These are phyloP conservation scores for Astrothelium macrocarpum DNA, from an alignment of 495 filamentous ascomycete species.

Conservation along the genomic window DNA sequence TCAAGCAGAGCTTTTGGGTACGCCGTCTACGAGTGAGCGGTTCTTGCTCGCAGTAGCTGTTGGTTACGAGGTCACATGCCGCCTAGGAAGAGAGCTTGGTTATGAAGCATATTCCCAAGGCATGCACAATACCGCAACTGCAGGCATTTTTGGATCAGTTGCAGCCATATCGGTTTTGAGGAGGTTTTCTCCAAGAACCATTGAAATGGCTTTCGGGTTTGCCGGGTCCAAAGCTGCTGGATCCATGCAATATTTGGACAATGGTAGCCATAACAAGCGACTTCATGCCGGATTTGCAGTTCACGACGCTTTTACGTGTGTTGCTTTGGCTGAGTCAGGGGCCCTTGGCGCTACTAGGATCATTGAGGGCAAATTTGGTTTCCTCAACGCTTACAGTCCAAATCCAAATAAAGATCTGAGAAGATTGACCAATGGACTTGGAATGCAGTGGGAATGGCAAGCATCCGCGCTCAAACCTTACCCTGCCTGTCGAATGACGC, in stretches of 20 bases:
- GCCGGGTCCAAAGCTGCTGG: slow-evolving; percentile 23
- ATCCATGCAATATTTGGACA: slow-evolving; percentile 27
- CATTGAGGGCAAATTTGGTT: slow-evolving; percentile 22
- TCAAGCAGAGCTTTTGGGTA: slow-evolving; percentile 11
- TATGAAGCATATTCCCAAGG: slow-evolving; percentile 22
- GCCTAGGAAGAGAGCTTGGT: slow-evolving; percentile 21
- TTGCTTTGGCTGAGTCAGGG: slow-evolving; percentile 22
- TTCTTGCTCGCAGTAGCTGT: slow-evolving; percentile 23
- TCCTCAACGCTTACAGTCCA: slow-evolving; percentile 24
- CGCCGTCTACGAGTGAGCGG: slow-evolving; percentile 7
- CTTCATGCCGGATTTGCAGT: slow-evolving; percentile 26
- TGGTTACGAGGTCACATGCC: slow-evolving; percentile 23
- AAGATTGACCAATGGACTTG: slow-evolving; percentile 15
- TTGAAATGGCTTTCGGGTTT: slow-evolving; percentile 22
- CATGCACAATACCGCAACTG: slow-evolving; percentile 23
- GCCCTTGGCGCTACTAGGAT: slow-evolving; percentile 18
- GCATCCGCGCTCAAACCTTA: slow-evolving; percentile 20
- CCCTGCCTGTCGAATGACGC: slow-evolving; percentile 25
- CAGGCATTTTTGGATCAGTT: slow-evolving; percentile 24
- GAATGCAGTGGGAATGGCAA: slow-evolving; percentile 18
- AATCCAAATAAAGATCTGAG: slow-evolving; percentile 12
- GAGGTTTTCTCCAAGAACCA: slow-evolving; percentile 1
- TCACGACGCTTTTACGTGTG: slow-evolving; percentile 25
- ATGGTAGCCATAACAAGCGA: slow-evolving; percentile 25
- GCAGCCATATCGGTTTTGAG: slow-evolving; percentile 19